Conservation (phyloP, 1,139 yeast species). For the Geotrichum phurueaensis region DNA sequence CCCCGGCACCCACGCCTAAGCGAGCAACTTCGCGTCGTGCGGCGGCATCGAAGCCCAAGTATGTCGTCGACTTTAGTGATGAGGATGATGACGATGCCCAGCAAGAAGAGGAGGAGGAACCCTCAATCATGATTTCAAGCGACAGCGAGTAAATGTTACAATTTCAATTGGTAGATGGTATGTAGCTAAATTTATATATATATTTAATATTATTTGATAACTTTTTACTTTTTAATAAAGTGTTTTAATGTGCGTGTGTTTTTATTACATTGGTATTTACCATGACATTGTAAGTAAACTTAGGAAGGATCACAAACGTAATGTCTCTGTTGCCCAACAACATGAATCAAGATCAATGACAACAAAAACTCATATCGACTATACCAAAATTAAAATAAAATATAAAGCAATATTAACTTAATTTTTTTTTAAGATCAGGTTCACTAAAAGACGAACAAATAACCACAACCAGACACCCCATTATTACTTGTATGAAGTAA, state of each 20-base stretch:
- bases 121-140: background rate
- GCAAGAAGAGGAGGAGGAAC: constrained; percentile 5
- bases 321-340: background rate
- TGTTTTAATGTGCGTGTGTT: background rate
- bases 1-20: background rate
- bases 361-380: background rate
- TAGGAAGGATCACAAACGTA: background rate
- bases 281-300: too few species aligned
- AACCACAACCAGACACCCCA: background rate
- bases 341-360: background rate
- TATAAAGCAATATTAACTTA: background rate
- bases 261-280: background rate
- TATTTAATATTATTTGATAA: background rate
- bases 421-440: background rate
- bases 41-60: constrained; percentile 11
- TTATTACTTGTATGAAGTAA: background rate
- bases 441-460: background rate
- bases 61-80: background rate
- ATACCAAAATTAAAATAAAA: background rate
- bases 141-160: constrained; percentile 1
- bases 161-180: background rate
- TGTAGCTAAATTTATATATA: background rate
- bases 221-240: too few species aligned
- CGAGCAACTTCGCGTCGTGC: constrained; percentile 7
- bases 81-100: constrained; percentile 8